These are phyloP conservation scores for Aphanomyces astaci DNA, from an alignment of 352 stramenopile species.

Conservation along the genomic window DNA sequence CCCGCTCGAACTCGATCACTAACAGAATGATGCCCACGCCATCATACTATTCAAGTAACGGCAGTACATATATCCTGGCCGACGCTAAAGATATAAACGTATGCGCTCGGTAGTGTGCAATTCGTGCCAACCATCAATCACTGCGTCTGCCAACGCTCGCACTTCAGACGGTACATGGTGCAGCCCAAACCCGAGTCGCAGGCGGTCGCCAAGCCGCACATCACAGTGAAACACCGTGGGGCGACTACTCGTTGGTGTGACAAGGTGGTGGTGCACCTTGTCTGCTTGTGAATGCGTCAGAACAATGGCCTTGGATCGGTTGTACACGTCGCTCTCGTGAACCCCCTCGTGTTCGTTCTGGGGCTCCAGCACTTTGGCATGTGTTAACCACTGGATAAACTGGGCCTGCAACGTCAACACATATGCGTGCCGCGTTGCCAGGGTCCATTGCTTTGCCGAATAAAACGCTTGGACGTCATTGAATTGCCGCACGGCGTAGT, in stretches of 20 bases:
- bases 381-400: neutral
- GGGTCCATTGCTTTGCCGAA: neutral
- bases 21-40: too few relatives aligned
- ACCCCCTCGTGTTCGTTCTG: neutral
- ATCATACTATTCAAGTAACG: too few relatives aligned
- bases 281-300: neutral
- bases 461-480: constrained; percentile 20
- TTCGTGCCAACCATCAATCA: neutral
- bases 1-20: too few relatives aligned
- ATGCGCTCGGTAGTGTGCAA: neutral
- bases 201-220: neutral
- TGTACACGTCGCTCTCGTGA: neutral
- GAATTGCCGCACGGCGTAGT: constrained; percentile 10
- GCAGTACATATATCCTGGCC: too few relatives aligned
- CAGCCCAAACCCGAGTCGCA: constrained; percentile 19
- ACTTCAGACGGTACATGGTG: constrained; percentile 8
- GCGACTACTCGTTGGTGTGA: neutral
- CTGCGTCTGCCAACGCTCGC: neutral
- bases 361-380: neutral
- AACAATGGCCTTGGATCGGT: constrained; percentile 12
- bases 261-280: neutral
- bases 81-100: neutral
- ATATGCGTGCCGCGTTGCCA: constrained; percentile 1
- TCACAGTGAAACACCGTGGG: constrained; percentile 10
- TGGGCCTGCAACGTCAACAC: neutral